These are phyloP conservation scores for Fusarium fujikuroi DNA, from an alignment of 2,329 filamentous ascomycete species.

Conservation along the genomic window DNA sequence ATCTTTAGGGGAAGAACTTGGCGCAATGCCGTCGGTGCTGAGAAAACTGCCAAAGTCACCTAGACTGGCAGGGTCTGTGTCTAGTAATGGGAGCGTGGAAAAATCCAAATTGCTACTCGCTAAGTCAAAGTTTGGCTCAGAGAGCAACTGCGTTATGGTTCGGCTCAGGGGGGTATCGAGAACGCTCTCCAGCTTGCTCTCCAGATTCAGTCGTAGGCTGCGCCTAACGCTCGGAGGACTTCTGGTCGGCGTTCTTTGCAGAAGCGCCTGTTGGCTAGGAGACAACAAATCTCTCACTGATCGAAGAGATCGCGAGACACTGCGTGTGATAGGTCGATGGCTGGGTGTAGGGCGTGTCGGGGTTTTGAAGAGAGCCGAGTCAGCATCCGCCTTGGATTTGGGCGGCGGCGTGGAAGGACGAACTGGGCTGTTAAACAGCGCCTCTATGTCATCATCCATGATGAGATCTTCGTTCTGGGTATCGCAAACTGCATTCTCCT, in stretches of 20 bases:
- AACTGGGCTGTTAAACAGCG: conserved; percentile 72
- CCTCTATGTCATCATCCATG: conserved; percentile 66
- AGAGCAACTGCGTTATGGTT: conserved; percentile 72
- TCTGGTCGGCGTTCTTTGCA: conserved; percentile 62
- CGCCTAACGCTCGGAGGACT: conserved; percentile 53
- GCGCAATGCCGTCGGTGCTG: conserved; percentile 58
- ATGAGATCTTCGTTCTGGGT: conserved; percentile 15
- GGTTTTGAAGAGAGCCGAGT: conserved; percentile 67
- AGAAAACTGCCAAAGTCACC: conserved; percentile 62
- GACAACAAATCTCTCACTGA: conserved; percentile 58
- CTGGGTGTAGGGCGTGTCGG: conserved; percentile 70
- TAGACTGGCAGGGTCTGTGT: conserved; percentile 49
- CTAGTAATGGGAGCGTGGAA: conserved; percentile 52
- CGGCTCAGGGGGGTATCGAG: conserved; percentile 69
- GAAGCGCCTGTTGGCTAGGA: conserved; percentile 54
- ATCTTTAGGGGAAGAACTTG: conserved; percentile 59
- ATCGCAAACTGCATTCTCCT: conserved; percentile 64
- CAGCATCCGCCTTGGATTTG: conserved; percentile 51
- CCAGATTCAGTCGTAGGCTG: conserved; percentile 56
- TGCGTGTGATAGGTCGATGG: conserved; percentile 70
- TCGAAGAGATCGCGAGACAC: conserved; percentile 66
- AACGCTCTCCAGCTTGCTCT: conserved; percentile 51
- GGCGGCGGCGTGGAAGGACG: conserved; percentile 65
- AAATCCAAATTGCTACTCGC: conserved; percentile 58
- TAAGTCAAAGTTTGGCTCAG: conserved; percentile 61